Evolutionary conservation across 1,284 basidiomycete species (phyloP).

Genomic region (Inonotus hispidus): DNA sequence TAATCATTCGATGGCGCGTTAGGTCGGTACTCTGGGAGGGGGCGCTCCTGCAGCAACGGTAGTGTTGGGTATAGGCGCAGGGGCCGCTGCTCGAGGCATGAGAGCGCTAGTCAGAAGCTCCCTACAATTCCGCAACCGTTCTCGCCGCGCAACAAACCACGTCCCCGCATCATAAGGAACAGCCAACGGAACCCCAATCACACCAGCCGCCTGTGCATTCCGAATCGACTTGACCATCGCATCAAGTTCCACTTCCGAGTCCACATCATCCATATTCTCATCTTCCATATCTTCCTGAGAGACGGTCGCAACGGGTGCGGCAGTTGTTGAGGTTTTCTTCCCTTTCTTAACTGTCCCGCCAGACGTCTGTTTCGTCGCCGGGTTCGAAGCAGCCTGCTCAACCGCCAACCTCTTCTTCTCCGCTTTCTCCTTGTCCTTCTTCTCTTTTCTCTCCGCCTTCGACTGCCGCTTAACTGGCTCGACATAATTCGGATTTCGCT

Average conservation of each 20-base stretch:
- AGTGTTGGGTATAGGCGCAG: neutral
- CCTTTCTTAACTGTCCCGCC: constrained; percentile 51
- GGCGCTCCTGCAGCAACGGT: neutral
- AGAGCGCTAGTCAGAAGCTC: constrained; percentile 60
- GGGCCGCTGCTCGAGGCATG: constrained; percentile 15
- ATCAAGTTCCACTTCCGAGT: constrained; percentile 71
- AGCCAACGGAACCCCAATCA: constrained; percentile 44
- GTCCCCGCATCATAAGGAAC: constrained; percentile 43
- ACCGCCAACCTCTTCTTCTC: constrained; percentile 68
- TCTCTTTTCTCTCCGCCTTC: constrained; percentile 77
- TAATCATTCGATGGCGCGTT: neutral
- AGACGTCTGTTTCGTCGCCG: constrained; percentile 35
- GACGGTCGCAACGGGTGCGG: constrained; percentile 23
- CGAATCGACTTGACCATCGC: constrained; percentile 49
- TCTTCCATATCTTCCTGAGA: constrained; percentile 41
- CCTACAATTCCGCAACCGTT: constrained; percentile 62
- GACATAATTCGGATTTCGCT: constrained; percentile 91
- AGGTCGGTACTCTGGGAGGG: neutral
- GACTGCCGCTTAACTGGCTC: constrained; percentile 83
- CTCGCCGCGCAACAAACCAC: constrained; percentile 74
- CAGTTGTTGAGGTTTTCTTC: constrained; percentile 36
- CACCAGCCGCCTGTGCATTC: constrained; percentile 47
- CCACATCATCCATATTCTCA: constrained; percentile 74
- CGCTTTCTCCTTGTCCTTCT: constrained; percentile 69
- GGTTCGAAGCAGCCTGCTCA: constrained; percentile 56